phyloP scores from a whole-genome alignment of 768 basidiomycete genomes.

The Rubroboletus satanas region DNA sequence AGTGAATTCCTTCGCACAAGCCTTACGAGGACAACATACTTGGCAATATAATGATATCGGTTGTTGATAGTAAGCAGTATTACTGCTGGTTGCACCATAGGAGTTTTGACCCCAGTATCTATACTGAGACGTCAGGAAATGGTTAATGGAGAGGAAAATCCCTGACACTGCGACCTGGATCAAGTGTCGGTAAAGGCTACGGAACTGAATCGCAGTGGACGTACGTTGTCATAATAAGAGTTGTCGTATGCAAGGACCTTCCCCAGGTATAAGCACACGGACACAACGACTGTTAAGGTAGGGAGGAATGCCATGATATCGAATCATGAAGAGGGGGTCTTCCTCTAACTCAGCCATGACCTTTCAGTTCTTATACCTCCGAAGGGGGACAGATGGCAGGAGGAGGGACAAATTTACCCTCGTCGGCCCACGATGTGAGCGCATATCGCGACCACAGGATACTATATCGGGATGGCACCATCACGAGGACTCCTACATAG shows the following conservation, averaged over 20 bases:
- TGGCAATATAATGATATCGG: conserved; percentile 61
- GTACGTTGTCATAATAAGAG: conserved; percentile 59
- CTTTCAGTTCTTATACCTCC: conserved; percentile 18
- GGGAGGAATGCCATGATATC: conserved; percentile 11
- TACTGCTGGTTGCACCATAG: conserved; percentile 54
- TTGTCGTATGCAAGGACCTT: conserved; percentile 48
- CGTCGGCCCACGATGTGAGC: conserved; percentile 8
- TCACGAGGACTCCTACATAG: conserved; percentile 3
- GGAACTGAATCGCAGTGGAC: conserved; percentile 15
- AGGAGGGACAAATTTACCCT: not conserved
- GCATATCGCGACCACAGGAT: not conserved
- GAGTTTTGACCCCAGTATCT: conserved; percentile 80
- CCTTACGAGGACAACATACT: conserved; percentile 29
- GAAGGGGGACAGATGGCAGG: not conserved
- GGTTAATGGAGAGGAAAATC: not conserved
- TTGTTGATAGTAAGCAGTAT: conserved; percentile 57
- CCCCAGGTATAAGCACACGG: conserved; percentile 8
- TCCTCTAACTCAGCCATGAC: not conserved
- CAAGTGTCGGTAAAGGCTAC: conserved; percentile 2
- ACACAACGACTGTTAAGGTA: not conserved
- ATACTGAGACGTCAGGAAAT: not conserved
- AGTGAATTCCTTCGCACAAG: conserved; percentile 3
- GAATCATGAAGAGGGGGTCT: not conserved
- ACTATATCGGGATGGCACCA: conserved; percentile 13
- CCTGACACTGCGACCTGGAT: conserved; percentile 54